phyloP scores from a whole-genome alignment of 306 rosid genomes.

The Begonia fuchsioides region DNA sequence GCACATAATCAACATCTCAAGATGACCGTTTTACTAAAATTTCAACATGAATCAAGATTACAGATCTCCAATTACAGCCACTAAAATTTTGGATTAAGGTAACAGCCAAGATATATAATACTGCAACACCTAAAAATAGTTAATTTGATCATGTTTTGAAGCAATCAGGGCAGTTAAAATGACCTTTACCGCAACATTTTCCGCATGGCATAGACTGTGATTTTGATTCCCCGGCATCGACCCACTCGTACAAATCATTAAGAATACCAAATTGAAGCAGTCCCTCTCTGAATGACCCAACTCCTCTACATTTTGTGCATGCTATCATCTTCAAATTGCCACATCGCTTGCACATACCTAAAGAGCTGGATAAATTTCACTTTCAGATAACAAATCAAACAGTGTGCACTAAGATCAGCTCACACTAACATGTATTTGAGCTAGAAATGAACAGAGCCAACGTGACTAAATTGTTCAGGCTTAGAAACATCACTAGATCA shows the following conservation, averaged over 20 bases:
- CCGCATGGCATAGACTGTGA: slow-evolving; percentile 29
- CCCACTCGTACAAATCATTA: slow-evolving; percentile 31
- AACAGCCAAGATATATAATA: no score
- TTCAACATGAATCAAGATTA: no score
- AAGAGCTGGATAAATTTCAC: slow-evolving; percentile 27
- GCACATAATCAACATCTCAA: no score
- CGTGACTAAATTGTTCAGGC: no score
- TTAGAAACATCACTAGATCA: no score
- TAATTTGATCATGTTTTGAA: slow-evolving; percentile 15
- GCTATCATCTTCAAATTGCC: slow-evolving; percentile 68
- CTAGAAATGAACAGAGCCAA: no score
- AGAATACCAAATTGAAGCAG: slow-evolving; percentile 21
- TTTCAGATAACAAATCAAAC: no score
- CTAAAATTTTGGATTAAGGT: background rate
- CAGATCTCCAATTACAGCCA: background rate
- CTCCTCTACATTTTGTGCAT: slow-evolving; percentile 59
- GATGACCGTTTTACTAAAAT: no score
- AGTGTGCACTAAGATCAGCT: no score
- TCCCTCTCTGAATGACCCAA: slow-evolving; percentile 47
- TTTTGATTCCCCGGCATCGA: slow-evolving; percentile 24
- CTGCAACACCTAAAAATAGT: no score
- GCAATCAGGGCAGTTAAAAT: slow-evolving; percentile 67
- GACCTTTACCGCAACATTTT: slow-evolving; percentile 62
- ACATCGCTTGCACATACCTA: slow-evolving; percentile 78
- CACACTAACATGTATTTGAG: no score